Conservation (phyloP, 1,284 basidiomycete genomes). For the Ceratobasidium sp. region DNA sequence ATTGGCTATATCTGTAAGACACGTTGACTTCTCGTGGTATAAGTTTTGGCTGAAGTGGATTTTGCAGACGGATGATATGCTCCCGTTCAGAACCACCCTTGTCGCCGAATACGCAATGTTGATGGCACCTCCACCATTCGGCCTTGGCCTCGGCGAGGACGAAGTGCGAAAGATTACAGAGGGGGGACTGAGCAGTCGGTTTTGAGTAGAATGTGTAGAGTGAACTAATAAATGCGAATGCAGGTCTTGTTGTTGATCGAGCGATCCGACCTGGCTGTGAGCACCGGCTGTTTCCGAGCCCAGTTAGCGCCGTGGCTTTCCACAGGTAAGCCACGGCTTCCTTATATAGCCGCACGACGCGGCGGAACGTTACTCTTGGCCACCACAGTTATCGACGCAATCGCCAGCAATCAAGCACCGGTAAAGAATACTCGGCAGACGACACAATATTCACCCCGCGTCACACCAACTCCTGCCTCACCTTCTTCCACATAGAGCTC, state of each 20-base stretch:
- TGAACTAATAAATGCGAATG: neutral
- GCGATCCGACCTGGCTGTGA: too few relatives aligned
- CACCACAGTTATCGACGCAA: too few relatives aligned
- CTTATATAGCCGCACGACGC: too few relatives aligned
- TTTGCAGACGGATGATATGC: constrained; percentile 80
- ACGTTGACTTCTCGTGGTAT: neutral
- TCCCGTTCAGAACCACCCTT: constrained; percentile 79
- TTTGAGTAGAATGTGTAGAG: constrained; percentile 51
- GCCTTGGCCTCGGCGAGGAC: constrained; percentile 71
- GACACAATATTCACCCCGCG: too few relatives aligned
- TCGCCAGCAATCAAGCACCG: too few relatives aligned
- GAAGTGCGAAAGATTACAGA: constrained; percentile 70
- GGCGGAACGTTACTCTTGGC: too few relatives aligned
- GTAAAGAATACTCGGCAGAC: too few relatives aligned
- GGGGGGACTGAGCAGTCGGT: constrained; percentile 71
- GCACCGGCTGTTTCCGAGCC: too few relatives aligned
- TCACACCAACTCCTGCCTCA: too few relatives aligned
- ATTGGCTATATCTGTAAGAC: constrained; percentile 78
- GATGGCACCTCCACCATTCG: constrained; percentile 73
- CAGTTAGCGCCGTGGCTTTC: too few relatives aligned
- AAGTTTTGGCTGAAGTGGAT: constrained; percentile 1
- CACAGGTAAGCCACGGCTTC: too few relatives aligned
- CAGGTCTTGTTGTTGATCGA: neutral
- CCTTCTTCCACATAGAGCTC: too few relatives aligned
- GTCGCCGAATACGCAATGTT: constrained; percentile 81